Conservation (phyloP, 2,329 filamentous ascomycete genomes). For the Diaporthe vexans region DNA sequence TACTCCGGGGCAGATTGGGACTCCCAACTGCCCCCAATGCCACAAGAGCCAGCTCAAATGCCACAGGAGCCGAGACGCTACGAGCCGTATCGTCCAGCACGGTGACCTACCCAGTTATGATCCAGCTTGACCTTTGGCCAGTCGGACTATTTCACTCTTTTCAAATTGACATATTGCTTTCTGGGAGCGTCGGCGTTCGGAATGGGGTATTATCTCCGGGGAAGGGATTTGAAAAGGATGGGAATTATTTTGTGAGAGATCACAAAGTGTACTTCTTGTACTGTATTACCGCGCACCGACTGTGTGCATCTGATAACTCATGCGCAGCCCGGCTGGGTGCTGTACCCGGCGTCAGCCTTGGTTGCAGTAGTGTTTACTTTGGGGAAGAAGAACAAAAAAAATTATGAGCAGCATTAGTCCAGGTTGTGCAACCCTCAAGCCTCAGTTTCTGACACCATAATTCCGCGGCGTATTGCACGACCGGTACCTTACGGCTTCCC, state of each 20-base stretch:
- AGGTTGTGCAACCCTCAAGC: conserved; percentile 18
- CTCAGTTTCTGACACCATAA: neutral
- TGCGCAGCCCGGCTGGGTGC: neutral
- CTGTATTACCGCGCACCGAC: neutral
- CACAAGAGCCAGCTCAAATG: conserved; percentile 17
- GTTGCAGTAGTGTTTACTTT: conserved; percentile 5
- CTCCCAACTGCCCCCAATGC: neutral
- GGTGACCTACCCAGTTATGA: neutral
- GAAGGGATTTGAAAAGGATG: neutral
- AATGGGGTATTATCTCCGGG: neutral
- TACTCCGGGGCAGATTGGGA: conserved; percentile 28
- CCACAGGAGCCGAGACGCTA: conserved; percentile 26
- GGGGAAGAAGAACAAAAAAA: neutral
- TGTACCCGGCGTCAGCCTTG: conserved; percentile 11
- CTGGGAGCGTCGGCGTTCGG: conserved; percentile 24
- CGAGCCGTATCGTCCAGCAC: conserved; percentile 35
- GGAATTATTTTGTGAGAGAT: conserved; percentile 4
- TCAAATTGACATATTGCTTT: neutral
- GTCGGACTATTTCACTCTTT: neutral
- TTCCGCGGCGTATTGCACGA: neutral
- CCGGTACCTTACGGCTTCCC: neutral
- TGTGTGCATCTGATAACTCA: conserved; percentile 14
- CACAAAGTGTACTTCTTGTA: conserved; percentile 15
- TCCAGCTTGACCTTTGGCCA: neutral
- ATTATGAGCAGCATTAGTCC: conserved; percentile 10